Conservation (phyloP, 2,329 filamentous ascomycete species). For the Clonostachys rhizophaga region DNA sequence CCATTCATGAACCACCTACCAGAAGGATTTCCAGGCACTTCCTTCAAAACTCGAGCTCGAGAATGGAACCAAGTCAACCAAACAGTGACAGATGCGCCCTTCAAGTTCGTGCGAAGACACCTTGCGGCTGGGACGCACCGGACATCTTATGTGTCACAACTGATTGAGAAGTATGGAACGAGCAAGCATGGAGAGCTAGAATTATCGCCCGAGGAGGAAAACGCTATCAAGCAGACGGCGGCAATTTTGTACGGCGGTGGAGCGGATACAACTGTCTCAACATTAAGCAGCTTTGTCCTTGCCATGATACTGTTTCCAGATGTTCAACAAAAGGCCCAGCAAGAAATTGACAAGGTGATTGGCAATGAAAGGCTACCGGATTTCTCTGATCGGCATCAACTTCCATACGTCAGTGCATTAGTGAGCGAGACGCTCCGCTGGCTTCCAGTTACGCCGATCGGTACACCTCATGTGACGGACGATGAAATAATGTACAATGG, state of each 20-base stretch:
- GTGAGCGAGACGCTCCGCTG: slow-evolving; percentile 22
- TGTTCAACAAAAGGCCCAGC: slow-evolving; percentile 4
- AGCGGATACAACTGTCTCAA: slow-evolving; percentile 14
- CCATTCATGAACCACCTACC: slow-evolving; percentile 22
- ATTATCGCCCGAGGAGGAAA: slow-evolving; percentile 9
- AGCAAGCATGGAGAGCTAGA: not conserved
- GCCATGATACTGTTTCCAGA: slow-evolving; percentile 13
- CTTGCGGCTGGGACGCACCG: slow-evolving; percentile 10
- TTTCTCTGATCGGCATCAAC: slow-evolving; percentile 13
- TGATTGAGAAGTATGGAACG: slow-evolving; percentile 9
- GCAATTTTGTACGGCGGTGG: slow-evolving; percentile 18
- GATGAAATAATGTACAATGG: slow-evolving; percentile 16
- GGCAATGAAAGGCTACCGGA: slow-evolving; percentile 17
- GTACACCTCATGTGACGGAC: slow-evolving; percentile 29
- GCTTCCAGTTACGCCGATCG: slow-evolving; percentile 23
- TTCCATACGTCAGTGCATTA: slow-evolving; percentile 21
- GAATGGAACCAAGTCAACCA: slow-evolving; percentile 13
- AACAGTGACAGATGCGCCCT: slow-evolving; percentile 14
- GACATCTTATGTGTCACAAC: slow-evolving; percentile 17
- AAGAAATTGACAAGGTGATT: not conserved
- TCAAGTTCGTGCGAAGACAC: slow-evolving; percentile 18
- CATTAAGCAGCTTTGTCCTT: slow-evolving; percentile 19
- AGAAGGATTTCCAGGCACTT: slow-evolving; percentile 16
- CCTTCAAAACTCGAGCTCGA: slow-evolving; percentile 19
- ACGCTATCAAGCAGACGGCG: slow-evolving; percentile 14